Evolutionary conservation across 192 early-diverging fungal species (phyloP), one percentile per base, ranked within the genome.

Genomic region (Lobosporangium transversale): DNA sequence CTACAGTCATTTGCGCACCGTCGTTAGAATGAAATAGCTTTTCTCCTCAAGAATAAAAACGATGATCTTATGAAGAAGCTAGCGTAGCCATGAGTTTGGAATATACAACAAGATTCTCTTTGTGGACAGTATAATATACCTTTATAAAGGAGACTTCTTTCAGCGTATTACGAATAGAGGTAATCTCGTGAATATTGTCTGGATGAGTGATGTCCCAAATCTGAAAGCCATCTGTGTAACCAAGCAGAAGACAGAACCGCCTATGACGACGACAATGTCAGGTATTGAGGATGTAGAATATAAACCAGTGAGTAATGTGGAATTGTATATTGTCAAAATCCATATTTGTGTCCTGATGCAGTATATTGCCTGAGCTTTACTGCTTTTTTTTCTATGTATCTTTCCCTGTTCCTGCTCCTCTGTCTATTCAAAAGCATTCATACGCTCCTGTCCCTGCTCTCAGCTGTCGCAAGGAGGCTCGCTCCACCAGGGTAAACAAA

Each of bases 181-280:
- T 57, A 10, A 93, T 53, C 75, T 94, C 92, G 29, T 83, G 85
- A 21, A 91, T 81, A 61, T 89, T 85, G 61, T 92, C 89, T 9
- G 82, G 68, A 47, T 89, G 81, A 8, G 86, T 81, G 8, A 93
- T 78, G 48, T 90, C 81, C 93, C 93, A 94, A 17, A 94, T 80
- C 57, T 94, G 93, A 53, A 94, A 91, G 8, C 93, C 93, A 56
- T 85, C 84, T 12, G 69, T 55, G 70, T 94, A 94, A 26, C 91
- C 93, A 51, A 94, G 68, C 24, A 89, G 62, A 26, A 89, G 62
- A 66, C 88, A 89, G 9, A 84, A 81, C 24, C 62, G 79, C 45
- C 80, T 79, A 54, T 3, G 17, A 23, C 30, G 51, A 20, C 26
- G 4, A 45, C 36, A 50, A n/a, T n/a, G n/a, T 35, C 11, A 18